These are phyloP conservation scores for Ceratobasidium sp. DNA, from an alignment of 1,284 basidiomycete genomes.

Conservation along the genomic window DNA sequence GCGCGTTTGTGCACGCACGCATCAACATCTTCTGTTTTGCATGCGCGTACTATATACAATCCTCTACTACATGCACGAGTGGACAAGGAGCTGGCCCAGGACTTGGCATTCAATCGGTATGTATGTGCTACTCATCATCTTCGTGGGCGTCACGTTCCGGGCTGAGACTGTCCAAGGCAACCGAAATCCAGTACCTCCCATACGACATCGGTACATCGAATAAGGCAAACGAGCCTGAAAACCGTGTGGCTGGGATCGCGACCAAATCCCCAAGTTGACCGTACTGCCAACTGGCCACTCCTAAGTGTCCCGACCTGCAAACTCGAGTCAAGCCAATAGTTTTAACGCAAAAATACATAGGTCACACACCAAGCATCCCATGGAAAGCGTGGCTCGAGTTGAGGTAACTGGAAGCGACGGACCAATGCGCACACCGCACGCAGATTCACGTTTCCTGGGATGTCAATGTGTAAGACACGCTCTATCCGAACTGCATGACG, in stretches of 20 bases:
- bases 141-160: not conserved
- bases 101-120: no score
- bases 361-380: constrained; percentile 16
- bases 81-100: no score
- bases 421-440: not conserved
- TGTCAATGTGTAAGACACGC: not conserved
- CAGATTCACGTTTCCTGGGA: not conserved
- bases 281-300: constrained; percentile 9
- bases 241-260: not conserved
- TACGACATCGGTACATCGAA: constrained; percentile 9
- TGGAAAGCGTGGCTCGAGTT: constrained; percentile 15
- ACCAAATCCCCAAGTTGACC: not conserved
- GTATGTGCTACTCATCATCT: not conserved
- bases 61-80: no score
- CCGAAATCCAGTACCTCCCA: constrained; percentile 11
- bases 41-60: no score
- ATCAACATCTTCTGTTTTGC: no score
- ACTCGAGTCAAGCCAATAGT: not conserved
- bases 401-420: not conserved
- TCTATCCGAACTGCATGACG: constrained; percentile 12
- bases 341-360: not conserved
- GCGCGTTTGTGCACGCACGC: no score
- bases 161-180: constrained; percentile 1
- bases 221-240: constrained; percentile 6
- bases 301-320: not conserved